Percentiles rank a stretch among this genome's conserved stretches.
These are phyloP conservation scores for Stevia rebaudiana DNA, from an alignment of 140 eudicot genomes.

Conservation along the genomic window DNA sequence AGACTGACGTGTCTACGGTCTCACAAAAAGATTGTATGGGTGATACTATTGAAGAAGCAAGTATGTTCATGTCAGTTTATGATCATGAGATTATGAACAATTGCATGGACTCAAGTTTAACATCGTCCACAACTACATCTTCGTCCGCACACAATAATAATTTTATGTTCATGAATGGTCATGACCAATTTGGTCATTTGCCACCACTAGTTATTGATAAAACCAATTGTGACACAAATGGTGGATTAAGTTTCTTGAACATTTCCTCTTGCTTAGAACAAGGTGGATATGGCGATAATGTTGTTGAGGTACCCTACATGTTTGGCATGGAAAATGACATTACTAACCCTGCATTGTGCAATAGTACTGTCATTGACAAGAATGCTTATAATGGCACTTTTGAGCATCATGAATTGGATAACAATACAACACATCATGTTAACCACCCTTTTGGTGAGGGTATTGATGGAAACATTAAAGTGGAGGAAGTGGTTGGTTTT, in stretches of 20 bases:
- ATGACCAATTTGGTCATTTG: slow-evolving; percentile 33
- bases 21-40: slow-evolving; percentile 34
- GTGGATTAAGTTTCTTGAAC: slow-evolving; percentile 31
- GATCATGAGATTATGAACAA: slow-evolving; percentile 41
- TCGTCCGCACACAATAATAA: slow-evolving; percentile 37
- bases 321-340: slow-evolving; percentile 54
- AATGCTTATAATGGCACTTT: slow-evolving; percentile 10
- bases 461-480: slow-evolving; percentile 35
- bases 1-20: slow-evolving; percentile 24
- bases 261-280: slow-evolving; percentile 21
- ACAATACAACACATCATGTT: slow-evolving; percentile 26
- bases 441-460: slow-evolving; percentile 29
- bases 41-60: slow-evolving; percentile 12
- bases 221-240: slow-evolving; percentile 19
- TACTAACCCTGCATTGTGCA: slow-evolving; percentile 35
- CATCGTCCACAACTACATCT: slow-evolving; percentile 37
- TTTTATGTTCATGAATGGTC: slow-evolving; percentile 18
- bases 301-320: slow-evolving; percentile 37
- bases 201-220: slow-evolving; percentile 36
- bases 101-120: slow-evolving; percentile 54
- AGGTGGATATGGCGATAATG: slow-evolving; percentile 41
- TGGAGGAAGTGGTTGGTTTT: slow-evolving; percentile 53
- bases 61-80: slow-evolving; percentile 34
- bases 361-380: slow-evolving; percentile 23
- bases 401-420: slow-evolving; percentile 30